Evolutionary conservation across 768 basidiomycete genomes (phyloP).

Genomic region (Scleroderma citrinum): DNA sequence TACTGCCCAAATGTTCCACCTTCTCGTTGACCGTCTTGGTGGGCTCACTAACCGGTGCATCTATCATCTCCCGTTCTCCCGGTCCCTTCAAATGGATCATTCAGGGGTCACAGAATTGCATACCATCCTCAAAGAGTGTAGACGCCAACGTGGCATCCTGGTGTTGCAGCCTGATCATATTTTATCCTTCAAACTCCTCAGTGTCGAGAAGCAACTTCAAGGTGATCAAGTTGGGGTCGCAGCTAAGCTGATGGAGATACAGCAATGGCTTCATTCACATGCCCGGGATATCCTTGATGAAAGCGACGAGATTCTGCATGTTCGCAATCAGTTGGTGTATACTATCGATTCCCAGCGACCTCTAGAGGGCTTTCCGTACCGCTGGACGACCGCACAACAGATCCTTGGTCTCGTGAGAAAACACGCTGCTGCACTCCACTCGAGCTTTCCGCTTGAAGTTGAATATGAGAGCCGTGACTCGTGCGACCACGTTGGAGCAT

Average conservation of each 20-base stretch:
- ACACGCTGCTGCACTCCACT: neutral
- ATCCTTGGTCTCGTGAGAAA: constrained; percentile 25
- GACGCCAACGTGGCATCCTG: constrained; percentile 35
- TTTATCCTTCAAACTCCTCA: constrained; percentile 46
- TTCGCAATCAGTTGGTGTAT: constrained; percentile 43
- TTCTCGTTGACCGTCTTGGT: constrained; percentile 38
- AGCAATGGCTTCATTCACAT: constrained; percentile 18
- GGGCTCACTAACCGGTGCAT: constrained; percentile 42
- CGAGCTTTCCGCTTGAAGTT: constrained; percentile 1
- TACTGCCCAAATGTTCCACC: constrained; percentile 41
- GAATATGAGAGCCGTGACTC: constrained; percentile 2
- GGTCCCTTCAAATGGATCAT: constrained; percentile 26
- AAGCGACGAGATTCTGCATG: constrained; percentile 32
- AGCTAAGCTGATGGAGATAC: constrained; percentile 19
- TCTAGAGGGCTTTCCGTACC: constrained; percentile 35
- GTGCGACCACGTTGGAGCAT: constrained; percentile 5
- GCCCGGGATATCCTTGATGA: constrained; percentile 28
- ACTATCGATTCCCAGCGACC: constrained; percentile 32
- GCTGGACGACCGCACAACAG: constrained; percentile 38
- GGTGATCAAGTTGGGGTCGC: constrained; percentile 1
- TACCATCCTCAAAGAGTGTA: constrained; percentile 35
- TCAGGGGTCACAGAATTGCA: constrained; percentile 20
- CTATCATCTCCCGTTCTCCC: constrained; percentile 46
- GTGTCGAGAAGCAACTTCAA: constrained; percentile 31
- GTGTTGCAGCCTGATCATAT: constrained; percentile 50